Base-by-base conservation (phyloP, 768 basidiomycete species). In the Auricularia sp. region DNA sequence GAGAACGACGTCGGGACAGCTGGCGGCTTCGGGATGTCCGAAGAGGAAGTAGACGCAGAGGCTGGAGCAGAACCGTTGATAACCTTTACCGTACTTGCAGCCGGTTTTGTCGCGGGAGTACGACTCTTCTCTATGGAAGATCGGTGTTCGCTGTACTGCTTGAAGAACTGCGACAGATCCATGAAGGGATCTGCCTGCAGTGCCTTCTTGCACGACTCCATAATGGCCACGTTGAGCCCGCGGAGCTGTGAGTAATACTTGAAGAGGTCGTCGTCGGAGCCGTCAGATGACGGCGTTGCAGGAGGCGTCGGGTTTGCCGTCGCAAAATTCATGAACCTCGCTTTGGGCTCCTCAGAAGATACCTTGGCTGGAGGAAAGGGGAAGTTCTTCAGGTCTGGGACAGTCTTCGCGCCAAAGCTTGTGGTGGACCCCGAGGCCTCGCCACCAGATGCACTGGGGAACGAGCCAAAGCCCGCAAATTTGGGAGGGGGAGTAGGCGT, bases 121-220 rank as follows among this genome's bases (percentile, higher is more conserved):
- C 79, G 85, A 29, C 86, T 82, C 60, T 80, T 79, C 71, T 86
- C 83, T 10, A 85, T 79, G 42, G 78, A 76, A 35, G 77, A 72
- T 4, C 90, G 83, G 29, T 84, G 70, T 18, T 75, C 76, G 70
- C 79, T 85, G 74, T 91, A 91, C 53, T 78, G 79, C 65, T 84
- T 82, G 8, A 87, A 68, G 4, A 86, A 65, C 36, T 75, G 72
- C n/a, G 80, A 74, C 11, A 89, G 71, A 66, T 91, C 87, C n/a
- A 75, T 71, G 71, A 90, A 91, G 2, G 89, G 86, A 73, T 91
- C 88, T 16, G 80, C 76, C 61, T 87, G 83, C 23, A 88, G 77
- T 23, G 83, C 81, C 65, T 81, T 80, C 36, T 81, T 77, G 63
- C 89, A 72, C 14, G 82, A 79, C n/a, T 80, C 76, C 29, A 87